Base-by-base conservation (phyloP, 805 yeast species). In the Nakazawaea ishiwadae region DNA sequence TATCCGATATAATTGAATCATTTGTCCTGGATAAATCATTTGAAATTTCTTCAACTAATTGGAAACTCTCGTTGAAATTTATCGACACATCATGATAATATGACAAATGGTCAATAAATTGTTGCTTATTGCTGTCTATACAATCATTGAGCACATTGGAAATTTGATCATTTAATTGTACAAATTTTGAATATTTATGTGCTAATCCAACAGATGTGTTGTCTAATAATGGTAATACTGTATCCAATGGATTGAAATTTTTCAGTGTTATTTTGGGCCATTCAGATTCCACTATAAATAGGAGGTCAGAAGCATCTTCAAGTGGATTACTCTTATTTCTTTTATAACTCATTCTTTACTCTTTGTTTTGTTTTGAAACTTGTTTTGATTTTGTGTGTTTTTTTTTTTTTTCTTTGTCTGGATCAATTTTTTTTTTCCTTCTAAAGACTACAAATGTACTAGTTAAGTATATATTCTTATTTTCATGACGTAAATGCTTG, bases 131-230 rank as follows among this genome's bases (percentile, higher is more conserved):
- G 40, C 81, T 84, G 49, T 82, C 83, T 21, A 90, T 96, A 2
- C 90, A 86, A 18, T 61, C 63, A 45, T 81, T 75, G 39, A 91
- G 66, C 19, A 79, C 74, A 14, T 56, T 56, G 12, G 80, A 75
- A 10, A 90, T 73, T 40, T 74, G 66, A 18, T 66, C 64, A 46
- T 81, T 77, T 34, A 88, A 60, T 36, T 73, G 71, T 32, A 71
- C 66, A 50, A 91, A 91, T 46, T 86, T 89, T 1, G 70, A 70
- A 44, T 71, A 69, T 45, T 81, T 76, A 52, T 81, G 82, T 0
- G 96, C 95, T 52, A 86, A 63, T 0, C 98, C 98, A n/a, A 89
- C 93, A 0, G 96, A 84, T 2, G 95, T 79, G 51, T 81, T 82
- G 59, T 91, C 97, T 52, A 89, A 66, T 44, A 93, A 67, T 1